phyloP scores from a whole-genome alignment of 2,329 filamentous ascomycete genomes.

The Pochonia chlamydosporia region DNA sequence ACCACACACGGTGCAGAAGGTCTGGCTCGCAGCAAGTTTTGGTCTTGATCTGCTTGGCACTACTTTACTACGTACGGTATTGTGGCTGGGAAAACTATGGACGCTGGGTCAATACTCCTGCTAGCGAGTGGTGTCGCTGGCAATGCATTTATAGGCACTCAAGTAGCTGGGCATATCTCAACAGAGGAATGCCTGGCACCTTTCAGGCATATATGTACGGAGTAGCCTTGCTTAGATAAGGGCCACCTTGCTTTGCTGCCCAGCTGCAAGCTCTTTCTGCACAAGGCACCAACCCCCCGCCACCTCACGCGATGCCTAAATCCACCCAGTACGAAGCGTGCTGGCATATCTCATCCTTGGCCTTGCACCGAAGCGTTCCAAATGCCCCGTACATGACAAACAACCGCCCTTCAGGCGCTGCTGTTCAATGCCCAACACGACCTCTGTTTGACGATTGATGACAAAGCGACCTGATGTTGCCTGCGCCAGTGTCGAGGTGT shows the following conservation, averaged over 20 bases:
- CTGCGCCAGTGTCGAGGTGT: background rate
- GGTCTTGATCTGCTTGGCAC: too few relatives aligned
- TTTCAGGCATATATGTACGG: background rate
- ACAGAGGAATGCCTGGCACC: too few relatives aligned
- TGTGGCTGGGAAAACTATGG: too few relatives aligned
- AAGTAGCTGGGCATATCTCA: background rate
- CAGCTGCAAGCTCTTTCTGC: background rate
- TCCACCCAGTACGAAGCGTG: too few relatives aligned
- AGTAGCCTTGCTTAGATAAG: background rate
- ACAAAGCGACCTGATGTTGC: slow-evolving; percentile 2
- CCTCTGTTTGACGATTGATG: slow-evolving; percentile 3
- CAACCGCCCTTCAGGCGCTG: background rate
- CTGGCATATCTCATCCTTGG: too few relatives aligned
- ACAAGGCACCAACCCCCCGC: background rate
- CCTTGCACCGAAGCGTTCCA: background rate
- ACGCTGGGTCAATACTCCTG: too few relatives aligned
- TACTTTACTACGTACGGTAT: too few relatives aligned
- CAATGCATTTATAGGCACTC: background rate
- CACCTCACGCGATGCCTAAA: background rate
- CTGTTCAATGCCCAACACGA: slow-evolving; percentile 1
- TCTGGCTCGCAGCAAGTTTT: too few relatives aligned
- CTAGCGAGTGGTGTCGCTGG: too few relatives aligned
- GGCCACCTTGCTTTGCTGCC: background rate
- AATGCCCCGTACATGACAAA: background rate
- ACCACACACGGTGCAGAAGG: too few relatives aligned